Base-by-base conservation (phyloP, 495 filamentous ascomycete genomes). In the Podospora sp. region DNA sequence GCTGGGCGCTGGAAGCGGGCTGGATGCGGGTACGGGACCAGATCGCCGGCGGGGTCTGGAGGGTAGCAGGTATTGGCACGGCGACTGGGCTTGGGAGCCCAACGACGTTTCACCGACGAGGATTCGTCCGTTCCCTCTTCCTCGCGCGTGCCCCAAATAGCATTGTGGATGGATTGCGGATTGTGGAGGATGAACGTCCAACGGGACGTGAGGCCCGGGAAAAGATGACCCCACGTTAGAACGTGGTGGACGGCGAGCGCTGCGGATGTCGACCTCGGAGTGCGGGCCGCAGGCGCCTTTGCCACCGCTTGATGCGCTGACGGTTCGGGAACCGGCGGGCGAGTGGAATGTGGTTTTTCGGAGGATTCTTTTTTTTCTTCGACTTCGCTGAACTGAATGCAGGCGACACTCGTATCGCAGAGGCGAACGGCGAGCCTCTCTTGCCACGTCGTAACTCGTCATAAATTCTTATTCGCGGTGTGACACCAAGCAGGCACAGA, bases 361-460 rank as follows among this genome's bases (percentile, higher is more conserved):
- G 40, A 2, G 40, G 2, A 2, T 6, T 46, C 14, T 46, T 46
- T 46, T 46, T 46, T 14, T 14, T 46, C 16, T 46, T 36, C 12
- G 6, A 36, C 12, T 36, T 36, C 33, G 33, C 33, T 36, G 33
- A 12, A 12, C 33, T 5, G 33, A 12, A 36, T n/a, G 33, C 33
- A 36, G 12, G 12, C 33, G 6, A 12, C 6, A 46, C 40, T 18
- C 40, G 40, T 46, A 46, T 46, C 12, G 16, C 40, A 46, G 11
- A 46, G 16, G 40, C 16, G 35, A 24, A 9, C 56, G 63, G 35
- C 55, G 25, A 2, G 59, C 55, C 63, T 65, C 65, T 69, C 50
- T 65, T 63, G 66, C 70, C 69, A 72, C 70, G 70, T 67, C 67
- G 66, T 64, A 56, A 29, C 18, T 66, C 70, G 70, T 67, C 67